Conservation (phyloP, 192 early-diverging fungal species). For the Phlyctochytrium planicorne region DNA sequence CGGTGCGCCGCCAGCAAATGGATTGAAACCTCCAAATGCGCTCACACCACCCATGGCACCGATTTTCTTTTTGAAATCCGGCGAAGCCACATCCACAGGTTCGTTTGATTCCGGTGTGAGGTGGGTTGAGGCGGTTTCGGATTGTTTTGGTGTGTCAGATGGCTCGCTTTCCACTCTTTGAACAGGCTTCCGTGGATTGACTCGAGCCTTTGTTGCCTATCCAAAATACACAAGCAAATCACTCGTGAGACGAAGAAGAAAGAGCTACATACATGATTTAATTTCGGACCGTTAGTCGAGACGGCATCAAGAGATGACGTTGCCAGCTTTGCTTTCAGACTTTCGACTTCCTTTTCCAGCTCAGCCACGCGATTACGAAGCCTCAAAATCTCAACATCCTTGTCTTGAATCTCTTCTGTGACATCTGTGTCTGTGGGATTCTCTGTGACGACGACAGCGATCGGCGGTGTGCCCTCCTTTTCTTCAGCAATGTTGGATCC, state of each 20-base stretch:
- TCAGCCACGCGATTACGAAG: not conserved
- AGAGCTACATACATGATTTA: not conserved
- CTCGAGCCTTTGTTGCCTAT: slow-evolving; percentile 1
- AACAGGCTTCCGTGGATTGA: not conserved
- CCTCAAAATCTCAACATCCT: slow-evolving; percentile 1
- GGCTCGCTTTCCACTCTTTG: not conserved
- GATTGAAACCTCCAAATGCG: slow-evolving; percentile 27
- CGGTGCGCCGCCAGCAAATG: slow-evolving; percentile 19
- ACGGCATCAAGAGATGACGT: not conserved
- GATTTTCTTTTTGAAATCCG: slow-evolving; percentile 21
- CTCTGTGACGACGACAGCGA: too few species aligned
- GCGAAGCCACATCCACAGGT: not conserved
- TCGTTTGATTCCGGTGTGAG: too few species aligned
- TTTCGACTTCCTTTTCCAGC: not conserved
- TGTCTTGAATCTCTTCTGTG: not conserved
- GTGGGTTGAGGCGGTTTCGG: too few species aligned
- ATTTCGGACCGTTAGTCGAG: not conserved
- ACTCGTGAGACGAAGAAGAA: too few species aligned
- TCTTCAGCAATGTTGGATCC: too few species aligned
- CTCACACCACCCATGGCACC: slow-evolving; percentile 26
- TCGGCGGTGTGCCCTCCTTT: too few species aligned
- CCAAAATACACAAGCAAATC: not conserved
- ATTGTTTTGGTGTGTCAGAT: not conserved
- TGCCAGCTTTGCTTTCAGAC: not conserved
- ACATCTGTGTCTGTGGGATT: too few species aligned